phyloP scores from a whole-genome alignment of 2,329 filamentous ascomycete species.

The Ophiostoma australiae region DNA sequence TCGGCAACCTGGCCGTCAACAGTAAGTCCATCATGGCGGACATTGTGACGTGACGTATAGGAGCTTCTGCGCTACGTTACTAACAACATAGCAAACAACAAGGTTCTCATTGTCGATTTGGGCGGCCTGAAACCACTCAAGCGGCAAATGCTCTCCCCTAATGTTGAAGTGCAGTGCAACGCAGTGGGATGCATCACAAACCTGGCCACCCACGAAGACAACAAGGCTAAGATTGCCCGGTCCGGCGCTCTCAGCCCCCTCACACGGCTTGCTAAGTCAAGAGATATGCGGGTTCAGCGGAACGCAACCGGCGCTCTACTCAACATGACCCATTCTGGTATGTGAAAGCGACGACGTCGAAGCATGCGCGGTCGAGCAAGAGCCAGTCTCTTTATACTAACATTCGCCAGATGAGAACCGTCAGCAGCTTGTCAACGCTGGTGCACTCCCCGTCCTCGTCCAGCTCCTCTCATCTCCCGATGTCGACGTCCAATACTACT shows the following conservation, averaged over 20 bases:
- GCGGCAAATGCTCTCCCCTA: constrained; percentile 95
- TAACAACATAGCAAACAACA: constrained; percentile 73
- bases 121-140: constrained; percentile 88
- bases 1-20: constrained; percentile 95
- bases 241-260: constrained; percentile 89
- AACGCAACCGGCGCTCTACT: constrained; percentile 94
- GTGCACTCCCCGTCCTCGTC: constrained; percentile 95
- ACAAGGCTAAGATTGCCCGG: constrained; percentile 96
- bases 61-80: background rate
- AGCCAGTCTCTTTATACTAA: background rate
- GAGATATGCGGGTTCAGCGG: constrained; percentile 96
- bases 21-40: constrained; percentile 53
- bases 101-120: constrained; percentile 89
- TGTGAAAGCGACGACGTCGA: constrained; percentile 29
- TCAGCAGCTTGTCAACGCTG: constrained; percentile 93
- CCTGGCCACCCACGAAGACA: constrained; percentile 94
- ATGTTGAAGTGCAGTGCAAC: constrained; percentile 98
- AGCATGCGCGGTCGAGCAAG: background rate
- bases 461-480: constrained; percentile 88
- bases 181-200: constrained; percentile 99
- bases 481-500: constrained; percentile 98
- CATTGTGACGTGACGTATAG: background rate
- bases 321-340: constrained; percentile 99
- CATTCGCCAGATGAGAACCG: constrained; percentile 71
- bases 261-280: constrained; percentile 89